A percentile compares a stretch with the other conserved stretches of the same genome.
phyloP scores from a whole-genome alignment of 1,284 basidiomycete genomes.

The Sporisorium exsertum region DNA sequence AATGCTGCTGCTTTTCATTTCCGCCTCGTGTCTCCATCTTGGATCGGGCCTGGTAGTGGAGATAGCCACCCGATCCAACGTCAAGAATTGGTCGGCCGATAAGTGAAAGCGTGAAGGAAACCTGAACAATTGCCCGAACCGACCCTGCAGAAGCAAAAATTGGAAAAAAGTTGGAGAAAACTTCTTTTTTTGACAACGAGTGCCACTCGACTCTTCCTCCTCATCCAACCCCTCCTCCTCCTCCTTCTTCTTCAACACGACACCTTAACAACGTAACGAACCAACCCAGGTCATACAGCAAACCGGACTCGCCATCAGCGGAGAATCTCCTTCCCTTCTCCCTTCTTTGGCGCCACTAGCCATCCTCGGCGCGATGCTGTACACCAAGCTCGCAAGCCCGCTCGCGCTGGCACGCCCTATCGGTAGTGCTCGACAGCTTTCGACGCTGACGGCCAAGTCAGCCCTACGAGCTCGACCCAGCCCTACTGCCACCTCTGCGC shows the following conservation, averaged over 20 bases:
- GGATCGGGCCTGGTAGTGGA: constrained; percentile 8
- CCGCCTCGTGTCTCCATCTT: constrained; percentile 11
- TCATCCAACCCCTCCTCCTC: not conserved
- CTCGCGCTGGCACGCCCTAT: constrained; percentile 27
- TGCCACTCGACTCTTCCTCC: not conserved
- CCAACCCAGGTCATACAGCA: not conserved
- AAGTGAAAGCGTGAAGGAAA: not conserved
- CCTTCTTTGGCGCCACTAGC: constrained; percentile 1
- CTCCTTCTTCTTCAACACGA: not conserved
- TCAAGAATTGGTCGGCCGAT: constrained; percentile 10
- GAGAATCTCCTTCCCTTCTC: not conserved
- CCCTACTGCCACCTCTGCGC: constrained; percentile 4
- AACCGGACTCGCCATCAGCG: not conserved
- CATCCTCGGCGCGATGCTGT: constrained; percentile 29
- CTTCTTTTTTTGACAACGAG: not conserved
- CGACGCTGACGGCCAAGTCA: constrained; percentile 26
- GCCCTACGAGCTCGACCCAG: constrained; percentile 11
- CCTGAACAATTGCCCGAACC: constrained; percentile 12
- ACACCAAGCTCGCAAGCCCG: constrained; percentile 35
- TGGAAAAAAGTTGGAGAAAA: constrained; percentile 17
- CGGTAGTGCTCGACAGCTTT: constrained; percentile 31
- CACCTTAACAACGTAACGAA: not conserved
- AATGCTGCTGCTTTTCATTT: constrained; percentile 2
- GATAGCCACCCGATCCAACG: constrained; percentile 8
- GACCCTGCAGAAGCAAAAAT: constrained; percentile 17